These are phyloP conservation scores for Backusella tarrabulga DNA, from an alignment of 192 early-diverging fungal genomes.

Conservation along the genomic window DNA sequence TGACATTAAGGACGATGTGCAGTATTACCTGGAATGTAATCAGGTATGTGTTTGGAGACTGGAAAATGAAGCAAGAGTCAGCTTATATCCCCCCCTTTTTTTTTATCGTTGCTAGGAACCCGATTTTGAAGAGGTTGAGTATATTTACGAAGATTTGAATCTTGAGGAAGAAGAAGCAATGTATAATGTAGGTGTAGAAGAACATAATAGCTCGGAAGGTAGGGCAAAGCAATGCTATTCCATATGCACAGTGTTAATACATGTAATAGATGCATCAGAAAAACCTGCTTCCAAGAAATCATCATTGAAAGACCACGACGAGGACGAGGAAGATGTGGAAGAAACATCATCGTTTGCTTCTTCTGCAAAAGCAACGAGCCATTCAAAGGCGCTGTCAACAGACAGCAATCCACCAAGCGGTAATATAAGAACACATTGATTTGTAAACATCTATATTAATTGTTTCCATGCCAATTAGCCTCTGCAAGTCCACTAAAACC, in stretches of 20 bases:
- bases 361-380: neutral
- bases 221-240: neutral
- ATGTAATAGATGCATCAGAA: neutral
- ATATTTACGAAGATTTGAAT: slow-evolving; percentile 90
- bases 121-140: slow-evolving; percentile 92
- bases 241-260: no score
- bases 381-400: neutral
- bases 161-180: slow-evolving; percentile 87
- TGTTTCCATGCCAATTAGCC: neutral
- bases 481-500: slow-evolving; percentile 12
- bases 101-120: slow-evolving; percentile 50
- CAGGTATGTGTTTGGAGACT: slow-evolving; percentile 37
- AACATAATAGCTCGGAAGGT: slow-evolving; percentile 46
- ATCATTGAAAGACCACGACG: slow-evolving; percentile 42
- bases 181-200: slow-evolving; percentile 76
- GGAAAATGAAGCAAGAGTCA: neutral
- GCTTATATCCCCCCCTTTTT: neutral
- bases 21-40: slow-evolving; percentile 91
- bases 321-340: slow-evolving; percentile 12
- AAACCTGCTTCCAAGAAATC: slow-evolving; percentile 21
- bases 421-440: neutral
- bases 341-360: neutral
- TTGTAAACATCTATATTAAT: neutral
- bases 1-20: slow-evolving; percentile 84
- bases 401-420: neutral